A percentile compares a stretch with the other conserved stretches of the same genome.
Evolutionary conservation across 495 filamentous ascomycete genomes (phyloP).

Genomic region (Penicillium roqueforti): DNA sequence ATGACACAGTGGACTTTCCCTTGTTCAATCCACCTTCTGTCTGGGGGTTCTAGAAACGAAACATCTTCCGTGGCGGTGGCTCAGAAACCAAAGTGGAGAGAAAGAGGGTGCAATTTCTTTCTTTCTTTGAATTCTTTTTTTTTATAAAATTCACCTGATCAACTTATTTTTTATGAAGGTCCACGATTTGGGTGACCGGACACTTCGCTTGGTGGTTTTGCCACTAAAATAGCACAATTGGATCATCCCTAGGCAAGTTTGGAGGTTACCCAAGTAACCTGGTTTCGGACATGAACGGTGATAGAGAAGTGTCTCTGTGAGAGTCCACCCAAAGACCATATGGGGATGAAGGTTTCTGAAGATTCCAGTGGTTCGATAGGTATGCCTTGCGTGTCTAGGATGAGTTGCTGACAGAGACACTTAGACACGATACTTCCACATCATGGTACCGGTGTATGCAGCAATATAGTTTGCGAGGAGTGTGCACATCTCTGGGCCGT

Average conservation of each 20-base stretch:
- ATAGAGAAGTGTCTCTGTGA: constrained; percentile 1
- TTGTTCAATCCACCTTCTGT: constrained; percentile 11
- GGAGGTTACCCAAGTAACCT: constrained; percentile 5
- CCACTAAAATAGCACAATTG: constrained; percentile 10
- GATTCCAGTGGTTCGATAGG: constrained; percentile 1
- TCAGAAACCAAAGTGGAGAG: constrained; percentile 15
- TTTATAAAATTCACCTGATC: neutral
- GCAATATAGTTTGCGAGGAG: neutral
- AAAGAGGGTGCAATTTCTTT: neutral
- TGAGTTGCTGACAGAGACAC: neutral
- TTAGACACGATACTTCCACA: constrained; percentile 10
- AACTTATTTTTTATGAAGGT: neutral
- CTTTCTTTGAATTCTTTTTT: neutral
- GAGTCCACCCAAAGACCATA: constrained; percentile 5
- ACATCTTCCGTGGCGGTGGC: constrained; percentile 28
- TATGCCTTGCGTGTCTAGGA: neutral
- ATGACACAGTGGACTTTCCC: constrained; percentile 10
- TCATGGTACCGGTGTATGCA: constrained; percentile 18
- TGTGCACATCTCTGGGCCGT: neutral
- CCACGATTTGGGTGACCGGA: neutral
- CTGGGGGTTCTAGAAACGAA: constrained; percentile 35
- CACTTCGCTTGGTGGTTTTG: constrained; percentile 6
- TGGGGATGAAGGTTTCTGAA: neutral
- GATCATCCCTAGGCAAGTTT: constrained; percentile 12
- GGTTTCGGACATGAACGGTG: constrained; percentile 5